Conservation (phyloP, 2,329 filamentous ascomycete genomes). For the Hypoxylon sp. region DNA sequence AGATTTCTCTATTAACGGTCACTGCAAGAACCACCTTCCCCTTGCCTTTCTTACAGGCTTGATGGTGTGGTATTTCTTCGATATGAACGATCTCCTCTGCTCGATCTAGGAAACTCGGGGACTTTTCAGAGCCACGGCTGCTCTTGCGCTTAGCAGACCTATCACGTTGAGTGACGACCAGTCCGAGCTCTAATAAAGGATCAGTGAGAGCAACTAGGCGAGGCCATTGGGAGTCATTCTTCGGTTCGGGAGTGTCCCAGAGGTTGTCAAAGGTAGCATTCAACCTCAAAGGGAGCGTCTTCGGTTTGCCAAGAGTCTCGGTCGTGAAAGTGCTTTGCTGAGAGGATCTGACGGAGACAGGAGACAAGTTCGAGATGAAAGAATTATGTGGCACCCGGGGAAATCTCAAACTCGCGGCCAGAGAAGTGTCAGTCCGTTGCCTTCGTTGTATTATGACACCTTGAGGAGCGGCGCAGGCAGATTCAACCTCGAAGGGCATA, state of each 20-base stretch:
- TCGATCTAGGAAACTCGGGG: slow-evolving; percentile 72
- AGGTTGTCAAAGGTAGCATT: slow-evolving; percentile 68
- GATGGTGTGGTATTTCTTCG: slow-evolving; percentile 73
- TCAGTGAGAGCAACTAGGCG: slow-evolving; percentile 87
- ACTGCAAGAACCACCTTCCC: slow-evolving; percentile 77
- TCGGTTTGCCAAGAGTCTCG: slow-evolving; percentile 68
- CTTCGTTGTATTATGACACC: slow-evolving; percentile 91
- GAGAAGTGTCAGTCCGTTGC: slow-evolving; percentile 64
- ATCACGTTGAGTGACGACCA: slow-evolving; percentile 76
- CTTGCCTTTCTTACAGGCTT: slow-evolving; percentile 52
- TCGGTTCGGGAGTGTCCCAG: slow-evolving; percentile 67
- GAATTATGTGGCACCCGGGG: slow-evolving; percentile 82
- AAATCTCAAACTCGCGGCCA: slow-evolving; percentile 67
- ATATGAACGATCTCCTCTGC: slow-evolving; percentile 88
- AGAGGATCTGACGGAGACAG: slow-evolving; percentile 62
- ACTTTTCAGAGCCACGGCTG: slow-evolving; percentile 57
- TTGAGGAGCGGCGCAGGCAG: slow-evolving; percentile 82
- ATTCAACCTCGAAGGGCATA: slow-evolving; percentile 93
- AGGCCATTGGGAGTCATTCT: slow-evolving; percentile 73
- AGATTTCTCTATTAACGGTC: slow-evolving; percentile 82
- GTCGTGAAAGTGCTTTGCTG: slow-evolving; percentile 67
- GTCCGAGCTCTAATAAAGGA: slow-evolving; percentile 85
- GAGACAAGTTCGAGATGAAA: slow-evolving; percentile 77
- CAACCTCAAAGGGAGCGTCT: slow-evolving; percentile 64
- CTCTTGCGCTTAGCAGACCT: slow-evolving; percentile 53